Base-by-base conservation (phyloP, 768 basidiomycete genomes). In the Amanita thiersii region DNA sequence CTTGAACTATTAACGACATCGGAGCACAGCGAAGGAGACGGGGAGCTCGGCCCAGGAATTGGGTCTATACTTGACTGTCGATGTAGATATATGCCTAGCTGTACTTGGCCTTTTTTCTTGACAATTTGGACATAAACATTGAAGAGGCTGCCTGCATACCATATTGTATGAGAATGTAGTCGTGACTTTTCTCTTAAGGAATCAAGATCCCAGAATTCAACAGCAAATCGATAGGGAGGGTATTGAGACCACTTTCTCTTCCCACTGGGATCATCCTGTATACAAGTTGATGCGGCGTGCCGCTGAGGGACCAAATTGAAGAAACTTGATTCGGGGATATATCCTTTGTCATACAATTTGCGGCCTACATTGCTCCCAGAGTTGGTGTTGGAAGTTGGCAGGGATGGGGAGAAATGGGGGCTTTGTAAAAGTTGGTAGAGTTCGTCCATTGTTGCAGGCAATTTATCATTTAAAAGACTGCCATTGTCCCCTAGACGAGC, bases 111-210 rank as follows among this genome's bases (percentile, higher is more conserved):
- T 57, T 93, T 93, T 73, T 86, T 88, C 49, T 80, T 75, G 37
- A 90, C 81, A 33, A 91, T 72, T 57, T 94, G 90, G 31, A 92
- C 81, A 52, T 93, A 94, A 1, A 90, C 79, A 48, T 90, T 90
- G 68, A 81, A 92, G 52, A 87, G 64, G 51, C 77, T 88, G 6
- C 92, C 92, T 2, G 85, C 90, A 55, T 91, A 87, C 77, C 87
- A 92, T 40, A 93, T 71, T 2, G 91, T 96, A 41, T 80, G 77
- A 5, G 86, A 88, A 57, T 93, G 80, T 38, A 87, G 59, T 11
- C 89, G 70, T 38, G 79, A 77, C 62, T 92, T 94, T 63, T 94
- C 91, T 44, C 80, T 82, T 28, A 96, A 69, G 24, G 69, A 62
- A 46, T 86, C 81, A 14, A 90, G 72, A 52, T 85, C 83, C 83